These are phyloP conservation scores for Pichia terricola DNA, from an alignment of 1,139 yeast species.

Conservation along the genomic window DNA sequence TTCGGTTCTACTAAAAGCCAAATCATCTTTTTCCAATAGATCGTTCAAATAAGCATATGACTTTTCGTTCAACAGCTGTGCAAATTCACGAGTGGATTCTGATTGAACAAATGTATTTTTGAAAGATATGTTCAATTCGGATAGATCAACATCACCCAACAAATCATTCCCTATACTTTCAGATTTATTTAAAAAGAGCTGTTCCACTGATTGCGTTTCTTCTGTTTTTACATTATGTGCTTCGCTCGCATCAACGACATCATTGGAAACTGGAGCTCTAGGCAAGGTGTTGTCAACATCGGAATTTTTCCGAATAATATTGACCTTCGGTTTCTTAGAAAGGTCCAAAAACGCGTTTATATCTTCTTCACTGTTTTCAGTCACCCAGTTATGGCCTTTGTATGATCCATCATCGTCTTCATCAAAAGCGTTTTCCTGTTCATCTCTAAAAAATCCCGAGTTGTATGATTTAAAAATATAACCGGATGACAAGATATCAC, in stretches of 20 bases:
- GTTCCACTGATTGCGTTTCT: background rate
- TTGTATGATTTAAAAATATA: background rate
- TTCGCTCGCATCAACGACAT: background rate
- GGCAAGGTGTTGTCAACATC: background rate
- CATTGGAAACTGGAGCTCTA: background rate
- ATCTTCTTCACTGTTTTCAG: background rate
- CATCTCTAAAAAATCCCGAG: background rate
- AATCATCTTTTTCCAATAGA: slow-evolving; percentile 13
- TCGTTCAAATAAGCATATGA: slow-evolving; percentile 23
- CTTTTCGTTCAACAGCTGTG: slow-evolving; percentile 17
- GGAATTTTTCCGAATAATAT: no score
- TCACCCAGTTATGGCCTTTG: slow-evolving; percentile 7
- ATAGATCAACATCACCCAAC: background rate
- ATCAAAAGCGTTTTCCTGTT: no score
- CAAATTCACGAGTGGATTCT: slow-evolving; percentile 1
- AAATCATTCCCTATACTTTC: background rate
- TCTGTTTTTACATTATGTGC: background rate
- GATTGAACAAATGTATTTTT: background rate
- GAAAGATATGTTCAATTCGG: background rate
- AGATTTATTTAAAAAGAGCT: background rate
- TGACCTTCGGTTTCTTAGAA: background rate
- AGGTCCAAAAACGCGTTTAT: background rate
- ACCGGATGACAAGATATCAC: background rate
- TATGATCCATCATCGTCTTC: background rate
- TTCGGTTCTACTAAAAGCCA: slow-evolving; percentile 1